A percentile compares a stretch with the other conserved stretches of the same genome.
Conservation (phyloP, 345 rosid species). For the Combretum micranthum region DNA sequence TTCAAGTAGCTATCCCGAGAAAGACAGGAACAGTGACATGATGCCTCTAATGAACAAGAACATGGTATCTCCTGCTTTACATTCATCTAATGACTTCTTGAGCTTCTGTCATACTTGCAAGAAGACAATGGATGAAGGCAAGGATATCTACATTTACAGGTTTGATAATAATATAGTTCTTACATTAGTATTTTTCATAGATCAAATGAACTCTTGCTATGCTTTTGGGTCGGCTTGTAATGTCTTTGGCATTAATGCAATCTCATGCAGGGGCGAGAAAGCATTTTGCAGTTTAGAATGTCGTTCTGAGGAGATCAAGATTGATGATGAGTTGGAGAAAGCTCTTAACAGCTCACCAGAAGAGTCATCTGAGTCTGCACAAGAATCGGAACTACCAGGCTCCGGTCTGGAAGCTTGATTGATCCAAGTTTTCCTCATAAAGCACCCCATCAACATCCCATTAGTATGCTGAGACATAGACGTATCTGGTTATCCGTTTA, state of each 20-base stretch:
- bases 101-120: constrained; percentile 66
- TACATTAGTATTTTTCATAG: too few species aligned
- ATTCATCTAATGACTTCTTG: constrained; percentile 43
- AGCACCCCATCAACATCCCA: constrained; percentile 17
- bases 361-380: constrained; percentile 12
- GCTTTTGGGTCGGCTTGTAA: too few species aligned
- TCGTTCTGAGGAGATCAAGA: constrained; percentile 56
- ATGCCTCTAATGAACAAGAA: constrained; percentile 5
- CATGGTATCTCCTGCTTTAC: constrained; percentile 2
- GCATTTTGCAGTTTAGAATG: constrained; percentile 75
- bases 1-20: constrained; percentile 13
- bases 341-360: background rate
- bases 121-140: constrained; percentile 48
- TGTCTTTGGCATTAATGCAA: too few species aligned
- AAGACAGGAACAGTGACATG: constrained; percentile 11
- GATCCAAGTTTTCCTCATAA: constrained; percentile 14
- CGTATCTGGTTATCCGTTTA: constrained; percentile 40
- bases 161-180: constrained; percentile 14
- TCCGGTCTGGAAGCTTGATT: constrained; percentile 10
- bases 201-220: too few species aligned
- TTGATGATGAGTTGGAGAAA: constrained; percentile 41
- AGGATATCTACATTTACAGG: constrained; percentile 91
- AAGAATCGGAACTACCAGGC: constrained; percentile 25
- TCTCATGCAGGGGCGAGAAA: constrained; percentile 67
- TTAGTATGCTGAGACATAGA: constrained; percentile 23